Evolutionary conservation across 495 filamentous ascomycete genomes (phyloP).

Genomic region (Diplogelasinospora grovesii): DNA sequence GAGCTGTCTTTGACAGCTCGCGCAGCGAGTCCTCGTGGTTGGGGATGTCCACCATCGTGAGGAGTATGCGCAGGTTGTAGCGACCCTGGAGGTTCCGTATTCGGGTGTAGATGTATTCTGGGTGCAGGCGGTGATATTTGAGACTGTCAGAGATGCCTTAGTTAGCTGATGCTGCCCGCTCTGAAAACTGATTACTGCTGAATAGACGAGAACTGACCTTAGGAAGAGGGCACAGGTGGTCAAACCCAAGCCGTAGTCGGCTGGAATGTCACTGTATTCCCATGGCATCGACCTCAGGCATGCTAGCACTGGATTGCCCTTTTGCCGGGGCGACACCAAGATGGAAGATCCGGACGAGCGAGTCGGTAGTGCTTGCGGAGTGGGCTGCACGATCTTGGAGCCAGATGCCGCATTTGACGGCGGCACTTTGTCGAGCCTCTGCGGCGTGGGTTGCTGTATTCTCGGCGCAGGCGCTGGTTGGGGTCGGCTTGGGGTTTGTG

Average conservation of each 20-base stretch:
- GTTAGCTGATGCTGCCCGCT: neutral
- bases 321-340: constrained; percentile 75
- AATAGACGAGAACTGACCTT: constrained; percentile 19
- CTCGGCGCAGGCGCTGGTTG: constrained; percentile 21
- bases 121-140: constrained; percentile 96
- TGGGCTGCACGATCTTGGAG: constrained; percentile 73
- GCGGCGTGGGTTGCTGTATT: constrained; percentile 36
- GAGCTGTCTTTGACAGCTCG: constrained; percentile 73
- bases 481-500: no score
- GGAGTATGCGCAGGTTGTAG: constrained; percentile 75
- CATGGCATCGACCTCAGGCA: constrained; percentile 77
- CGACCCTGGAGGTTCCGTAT: constrained; percentile 71
- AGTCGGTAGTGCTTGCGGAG: constrained; percentile 68
- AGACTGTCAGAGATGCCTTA: constrained; percentile 42
- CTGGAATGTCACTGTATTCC: constrained; percentile 93
- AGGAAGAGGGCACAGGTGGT: constrained; percentile 92
- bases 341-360: constrained; percentile 69
- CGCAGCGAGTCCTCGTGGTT: constrained; percentile 71
- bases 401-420: constrained; percentile 15
- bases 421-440: constrained; percentile 37
- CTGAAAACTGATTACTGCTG: no score
- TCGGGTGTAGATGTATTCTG: constrained; percentile 94
- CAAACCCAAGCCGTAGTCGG: constrained; percentile 82
- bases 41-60: constrained; percentile 89
- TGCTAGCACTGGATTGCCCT: constrained; percentile 89